Conservation (phyloP, 495 filamentous ascomycete genomes). For the Elaphomyces granulatus region DNA sequence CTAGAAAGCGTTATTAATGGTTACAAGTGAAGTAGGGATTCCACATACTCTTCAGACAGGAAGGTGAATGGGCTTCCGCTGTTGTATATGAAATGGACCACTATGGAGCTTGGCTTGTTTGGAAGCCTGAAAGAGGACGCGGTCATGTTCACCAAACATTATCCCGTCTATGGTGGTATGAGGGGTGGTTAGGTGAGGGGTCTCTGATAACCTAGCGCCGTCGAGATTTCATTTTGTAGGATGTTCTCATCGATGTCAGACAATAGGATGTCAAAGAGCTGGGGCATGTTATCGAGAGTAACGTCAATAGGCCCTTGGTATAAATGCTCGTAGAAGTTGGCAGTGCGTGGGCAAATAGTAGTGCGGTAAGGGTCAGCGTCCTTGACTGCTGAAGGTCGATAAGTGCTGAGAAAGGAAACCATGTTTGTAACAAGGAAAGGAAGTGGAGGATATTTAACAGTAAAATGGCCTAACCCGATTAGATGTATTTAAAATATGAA, state of each 20-base stretch:
- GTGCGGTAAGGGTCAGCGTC: neutral
- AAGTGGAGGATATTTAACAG: no score
- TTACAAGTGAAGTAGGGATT: neutral
- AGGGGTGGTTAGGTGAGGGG: neutral
- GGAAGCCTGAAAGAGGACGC: neutral
- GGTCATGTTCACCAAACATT: neutral
- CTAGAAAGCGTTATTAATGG: neutral
- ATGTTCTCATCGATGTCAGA: neutral
- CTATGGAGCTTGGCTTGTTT: neutral
- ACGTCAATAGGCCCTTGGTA: neutral
- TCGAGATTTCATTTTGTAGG: neutral
- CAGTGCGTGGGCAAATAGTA: no score
- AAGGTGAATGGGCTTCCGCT: neutral
- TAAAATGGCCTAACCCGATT: no score
- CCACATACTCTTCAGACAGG: neutral
- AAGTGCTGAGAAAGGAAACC: neutral
- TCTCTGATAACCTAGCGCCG: neutral
- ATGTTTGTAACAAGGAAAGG: no score
- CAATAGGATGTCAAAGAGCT: neutral
- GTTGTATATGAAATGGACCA: neutral
- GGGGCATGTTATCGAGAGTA: neutral
- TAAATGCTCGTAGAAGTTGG: neutral
- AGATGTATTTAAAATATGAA: no score
- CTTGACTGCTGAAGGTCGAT: neutral
- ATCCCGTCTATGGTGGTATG: neutral